phyloP scores from a whole-genome alignment of 1,284 basidiomycete genomes.

The Cutaneotrichosporon mucoides region DNA sequence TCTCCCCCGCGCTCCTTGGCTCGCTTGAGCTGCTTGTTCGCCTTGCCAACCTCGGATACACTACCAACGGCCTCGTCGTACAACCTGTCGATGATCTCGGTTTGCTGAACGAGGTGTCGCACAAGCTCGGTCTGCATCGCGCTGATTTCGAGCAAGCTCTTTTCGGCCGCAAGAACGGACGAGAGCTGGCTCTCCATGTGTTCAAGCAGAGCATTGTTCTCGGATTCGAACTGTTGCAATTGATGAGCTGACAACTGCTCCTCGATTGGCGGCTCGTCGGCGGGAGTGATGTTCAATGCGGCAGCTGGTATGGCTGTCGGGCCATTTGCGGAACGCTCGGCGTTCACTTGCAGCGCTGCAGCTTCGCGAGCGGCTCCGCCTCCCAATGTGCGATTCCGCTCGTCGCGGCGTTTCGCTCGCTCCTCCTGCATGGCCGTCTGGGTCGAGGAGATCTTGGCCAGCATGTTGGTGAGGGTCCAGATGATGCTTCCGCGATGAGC shows the following conservation, averaged over 20 bases:
- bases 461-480: conserved; percentile 52
- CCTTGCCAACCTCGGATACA: conserved; percentile 52
- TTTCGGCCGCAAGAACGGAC: conserved; percentile 54
- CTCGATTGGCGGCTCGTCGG: conserved; percentile 38
- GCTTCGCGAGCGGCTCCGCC: conserved; percentile 35
- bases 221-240: conserved; percentile 55
- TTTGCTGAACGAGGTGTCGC: conserved; percentile 54
- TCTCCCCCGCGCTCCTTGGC: conserved; percentile 54
- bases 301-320: not conserved
- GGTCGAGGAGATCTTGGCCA: conserved; percentile 49
- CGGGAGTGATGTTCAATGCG: conserved; percentile 20
- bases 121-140: conserved; percentile 57
- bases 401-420: conserved; percentile 46
- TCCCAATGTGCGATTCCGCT: conserved; percentile 41
- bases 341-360: conserved; percentile 12
- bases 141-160: conserved; percentile 54
- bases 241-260: conserved; percentile 47
- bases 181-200: conserved; percentile 53
- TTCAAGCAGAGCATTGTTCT: conserved; percentile 53
- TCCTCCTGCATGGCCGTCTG: conserved; percentile 55
- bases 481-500: conserved; percentile 53
- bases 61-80: conserved; percentile 55
- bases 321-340: not conserved
- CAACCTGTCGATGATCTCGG: conserved; percentile 54
- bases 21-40: conserved; percentile 55